phyloP scores from a whole-genome alignment of 495 filamentous ascomycete genomes.

The Elaphomyces granulatus region DNA sequence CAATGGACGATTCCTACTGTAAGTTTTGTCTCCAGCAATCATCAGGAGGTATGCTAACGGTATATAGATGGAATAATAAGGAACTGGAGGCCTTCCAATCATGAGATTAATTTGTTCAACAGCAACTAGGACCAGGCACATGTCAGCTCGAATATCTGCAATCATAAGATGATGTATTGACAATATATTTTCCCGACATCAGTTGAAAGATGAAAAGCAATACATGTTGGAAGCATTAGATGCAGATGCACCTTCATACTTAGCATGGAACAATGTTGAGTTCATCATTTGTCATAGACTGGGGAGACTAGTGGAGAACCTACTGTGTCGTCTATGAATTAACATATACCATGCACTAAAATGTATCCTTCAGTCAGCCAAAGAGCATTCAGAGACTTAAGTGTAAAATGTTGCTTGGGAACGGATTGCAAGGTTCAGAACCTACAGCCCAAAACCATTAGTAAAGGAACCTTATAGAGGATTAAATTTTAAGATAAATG shows the following conservation, averaged over 20 bases:
- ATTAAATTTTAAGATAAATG: too few species aligned
- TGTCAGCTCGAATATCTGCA: too few species aligned
- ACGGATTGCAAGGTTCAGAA: too few species aligned
- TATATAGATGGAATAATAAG: conserved; percentile 52
- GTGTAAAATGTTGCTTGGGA: too few species aligned
- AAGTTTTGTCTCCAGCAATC: conserved; percentile 17
- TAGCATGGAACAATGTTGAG: conserved; percentile 76
- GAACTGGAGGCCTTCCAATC: conserved; percentile 50
- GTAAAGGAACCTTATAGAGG: too few species aligned
- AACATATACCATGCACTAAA: too few species aligned
- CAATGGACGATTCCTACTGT: conserved; percentile 65
- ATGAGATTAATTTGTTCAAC: conserved; percentile 13
- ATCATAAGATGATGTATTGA: conserved; percentile 23
- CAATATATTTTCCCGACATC: conserved; percentile 27
- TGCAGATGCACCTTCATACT: conserved; percentile 55
- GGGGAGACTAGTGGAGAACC: too few species aligned
- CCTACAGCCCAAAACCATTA: too few species aligned
- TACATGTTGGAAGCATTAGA: conserved; percentile 60
- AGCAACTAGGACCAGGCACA: conserved; percentile 7
- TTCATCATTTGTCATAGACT: conserved; percentile 54
- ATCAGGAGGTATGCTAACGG: conserved; percentile 23
- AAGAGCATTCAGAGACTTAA: too few species aligned
- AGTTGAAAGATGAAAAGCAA: conserved; percentile 97
- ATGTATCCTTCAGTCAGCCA: too few species aligned
- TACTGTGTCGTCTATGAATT: too few species aligned